These are phyloP conservation scores for Monosporascus cannonballus DNA, from an alignment of 2,329 filamentous ascomycete species.

Conservation along the genomic window DNA sequence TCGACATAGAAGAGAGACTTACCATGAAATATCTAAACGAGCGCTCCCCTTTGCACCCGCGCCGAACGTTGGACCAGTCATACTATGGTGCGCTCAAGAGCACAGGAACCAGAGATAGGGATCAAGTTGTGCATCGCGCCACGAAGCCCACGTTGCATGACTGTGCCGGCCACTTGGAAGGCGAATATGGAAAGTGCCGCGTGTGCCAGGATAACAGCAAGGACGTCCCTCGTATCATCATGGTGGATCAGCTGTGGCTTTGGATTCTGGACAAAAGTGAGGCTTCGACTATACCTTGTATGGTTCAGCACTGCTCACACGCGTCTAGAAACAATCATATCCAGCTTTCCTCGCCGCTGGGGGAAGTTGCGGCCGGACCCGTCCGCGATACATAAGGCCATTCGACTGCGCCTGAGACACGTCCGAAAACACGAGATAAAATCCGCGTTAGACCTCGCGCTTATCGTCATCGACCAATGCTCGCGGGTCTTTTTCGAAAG, in stretches of 20 bases:
- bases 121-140: conserved; percentile 10
- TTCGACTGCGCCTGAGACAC: conserved; percentile 16
- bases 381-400: conserved; percentile 28
- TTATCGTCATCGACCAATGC: conserved; percentile 30
- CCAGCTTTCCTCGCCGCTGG: conserved; percentile 31
- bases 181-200: neutral
- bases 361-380: conserved; percentile 30
- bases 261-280: conserved; percentile 8
- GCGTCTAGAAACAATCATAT: conserved; percentile 28
- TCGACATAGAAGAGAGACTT: neutral
- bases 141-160: neutral
- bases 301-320: too few species aligned
- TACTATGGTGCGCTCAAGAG: conserved; percentile 22
- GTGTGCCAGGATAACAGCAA: conserved; percentile 1
- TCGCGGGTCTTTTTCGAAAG: conserved; percentile 30
- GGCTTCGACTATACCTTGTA: too few species aligned
- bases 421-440: conserved; percentile 13
- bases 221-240: conserved; percentile 6
- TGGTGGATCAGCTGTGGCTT: conserved; percentile 10
- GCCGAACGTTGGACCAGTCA: conserved; percentile 24
- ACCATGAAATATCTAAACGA: conserved; percentile 8
- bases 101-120: conserved; percentile 18
- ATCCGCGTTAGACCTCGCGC: conserved; percentile 25
- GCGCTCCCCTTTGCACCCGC: conserved; percentile 16
- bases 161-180: too few species aligned